A percentile compares a stretch with the other conserved stretches of the same genome.
Conservation (phyloP, 257 asterid genomes). For the Solanum peruvianum region DNA sequence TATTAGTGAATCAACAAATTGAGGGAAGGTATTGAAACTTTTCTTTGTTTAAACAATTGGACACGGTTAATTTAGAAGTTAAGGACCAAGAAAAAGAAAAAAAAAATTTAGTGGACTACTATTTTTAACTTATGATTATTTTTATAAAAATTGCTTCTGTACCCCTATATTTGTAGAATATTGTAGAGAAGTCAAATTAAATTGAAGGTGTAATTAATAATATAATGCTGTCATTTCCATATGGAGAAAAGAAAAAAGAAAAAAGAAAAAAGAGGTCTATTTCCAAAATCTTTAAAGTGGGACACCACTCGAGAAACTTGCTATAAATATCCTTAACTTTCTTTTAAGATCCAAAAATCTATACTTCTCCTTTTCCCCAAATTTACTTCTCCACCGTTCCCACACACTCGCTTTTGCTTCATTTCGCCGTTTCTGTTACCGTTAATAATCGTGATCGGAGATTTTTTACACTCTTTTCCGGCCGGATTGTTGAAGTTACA, state of each 20-base stretch:
- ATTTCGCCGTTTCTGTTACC: not conserved
- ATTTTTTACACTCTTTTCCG: not conserved
- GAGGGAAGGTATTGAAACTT: not conserved
- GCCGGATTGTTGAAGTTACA: not conserved
- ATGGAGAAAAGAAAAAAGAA: not conserved
- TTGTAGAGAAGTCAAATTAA: not conserved
- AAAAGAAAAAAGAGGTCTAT: not conserved
- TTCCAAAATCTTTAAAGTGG: slow-evolving; percentile 26
- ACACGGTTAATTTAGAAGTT: not conserved
- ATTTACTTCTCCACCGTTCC: not conserved
- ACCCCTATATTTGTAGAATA: not conserved
- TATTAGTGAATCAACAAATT: not conserved
- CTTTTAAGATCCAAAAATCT: slow-evolving; percentile 5
- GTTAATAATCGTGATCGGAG: not conserved
- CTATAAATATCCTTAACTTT: slow-evolving; percentile 30
- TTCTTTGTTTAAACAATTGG: not conserved
- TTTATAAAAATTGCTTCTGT: not conserved
- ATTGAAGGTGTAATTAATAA: slow-evolving; percentile 1
- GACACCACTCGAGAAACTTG: slow-evolving; percentile 24
- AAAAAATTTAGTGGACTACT: not conserved
- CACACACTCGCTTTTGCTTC: not conserved
- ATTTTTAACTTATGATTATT: not conserved
- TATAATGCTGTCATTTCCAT: slow-evolving; percentile 11
- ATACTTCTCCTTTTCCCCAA: slow-evolving; percentile 9
- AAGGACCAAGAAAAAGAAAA: not conserved